phyloP scores from a whole-genome alignment of 2,329 filamentous ascomycete species.

The Colletotrichum siamense region DNA sequence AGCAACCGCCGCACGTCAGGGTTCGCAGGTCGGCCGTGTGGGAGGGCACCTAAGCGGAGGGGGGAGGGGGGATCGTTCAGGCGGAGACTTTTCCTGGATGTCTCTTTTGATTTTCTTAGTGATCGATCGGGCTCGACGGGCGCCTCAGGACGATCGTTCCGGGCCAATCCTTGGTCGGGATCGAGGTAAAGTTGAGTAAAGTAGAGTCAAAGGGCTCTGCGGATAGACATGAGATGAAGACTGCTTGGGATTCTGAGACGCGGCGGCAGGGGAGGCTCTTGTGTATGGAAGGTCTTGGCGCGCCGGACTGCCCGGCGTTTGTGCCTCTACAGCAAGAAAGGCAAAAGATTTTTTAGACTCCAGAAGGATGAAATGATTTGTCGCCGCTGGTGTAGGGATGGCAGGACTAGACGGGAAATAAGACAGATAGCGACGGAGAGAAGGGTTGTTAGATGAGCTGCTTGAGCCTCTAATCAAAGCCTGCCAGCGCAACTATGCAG shows the following conservation, averaged over 20 bases:
- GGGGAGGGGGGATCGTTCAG: not conserved
- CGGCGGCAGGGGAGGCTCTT: not conserved
- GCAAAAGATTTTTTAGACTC: not conserved
- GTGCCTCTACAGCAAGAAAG: not conserved
- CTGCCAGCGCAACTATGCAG: not conserved
- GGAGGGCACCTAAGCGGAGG: not conserved
- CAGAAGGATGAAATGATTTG: not conserved
- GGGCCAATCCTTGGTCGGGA: not conserved
- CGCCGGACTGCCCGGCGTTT: not conserved
- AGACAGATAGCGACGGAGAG: not conserved
- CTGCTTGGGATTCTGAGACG: not conserved
- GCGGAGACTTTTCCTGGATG: not conserved
- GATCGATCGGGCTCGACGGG: not conserved
- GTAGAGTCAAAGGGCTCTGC: not conserved
- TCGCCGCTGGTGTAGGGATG: not conserved
- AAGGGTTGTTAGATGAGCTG: not conserved
- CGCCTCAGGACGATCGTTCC: not conserved
- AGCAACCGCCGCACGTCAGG: not conserved
- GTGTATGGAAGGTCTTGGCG: not conserved
- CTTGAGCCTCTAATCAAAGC: not conserved
- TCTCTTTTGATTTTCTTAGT: not conserved
- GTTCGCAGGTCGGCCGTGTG: not conserved
- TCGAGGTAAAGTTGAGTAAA: not conserved
- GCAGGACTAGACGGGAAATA: not conserved
- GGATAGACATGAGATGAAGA: not conserved